Conservation (phyloP, 2,329 filamentous ascomycete genomes). For the Botrytis sinoallii region DNA sequence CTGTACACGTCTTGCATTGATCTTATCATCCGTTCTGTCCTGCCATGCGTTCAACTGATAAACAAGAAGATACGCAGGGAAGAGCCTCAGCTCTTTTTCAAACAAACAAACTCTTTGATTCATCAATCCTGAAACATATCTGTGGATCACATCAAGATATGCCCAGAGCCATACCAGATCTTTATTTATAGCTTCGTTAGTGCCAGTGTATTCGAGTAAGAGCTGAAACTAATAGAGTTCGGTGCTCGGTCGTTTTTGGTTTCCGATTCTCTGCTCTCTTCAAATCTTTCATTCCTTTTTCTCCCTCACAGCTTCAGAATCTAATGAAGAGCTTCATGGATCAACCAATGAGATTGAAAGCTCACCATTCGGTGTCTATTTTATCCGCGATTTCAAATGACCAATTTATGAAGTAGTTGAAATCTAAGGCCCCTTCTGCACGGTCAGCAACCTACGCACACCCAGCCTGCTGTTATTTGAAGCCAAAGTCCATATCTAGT, state of each 20-base stretch:
- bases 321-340: background rate
- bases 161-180: background rate
- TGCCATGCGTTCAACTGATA: background rate
- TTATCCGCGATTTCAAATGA: conserved; percentile 1
- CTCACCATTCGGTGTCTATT: background rate
- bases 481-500: conserved; percentile 14
- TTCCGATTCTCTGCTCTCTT: conserved; percentile 1
- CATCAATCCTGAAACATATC: conserved; percentile 6
- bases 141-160: background rate
- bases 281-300: background rate
- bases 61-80: background rate
- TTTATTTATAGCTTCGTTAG: background rate
- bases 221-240: conserved; percentile 6
- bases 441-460: conserved; percentile 10
- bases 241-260: conserved; percentile 13
- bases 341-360: conserved; percentile 6
- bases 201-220: background rate
- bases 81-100: background rate
- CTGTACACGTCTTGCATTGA: background rate
- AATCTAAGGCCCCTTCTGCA: conserved; percentile 5
- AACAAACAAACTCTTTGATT: conserved; percentile 1
- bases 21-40: background rate
- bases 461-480: background rate
- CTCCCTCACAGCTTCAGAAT: background rate
- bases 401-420: background rate